phyloP scores from a whole-genome alignment of 768 basidiomycete genomes.

The Podaxis carcinomalis region DNA sequence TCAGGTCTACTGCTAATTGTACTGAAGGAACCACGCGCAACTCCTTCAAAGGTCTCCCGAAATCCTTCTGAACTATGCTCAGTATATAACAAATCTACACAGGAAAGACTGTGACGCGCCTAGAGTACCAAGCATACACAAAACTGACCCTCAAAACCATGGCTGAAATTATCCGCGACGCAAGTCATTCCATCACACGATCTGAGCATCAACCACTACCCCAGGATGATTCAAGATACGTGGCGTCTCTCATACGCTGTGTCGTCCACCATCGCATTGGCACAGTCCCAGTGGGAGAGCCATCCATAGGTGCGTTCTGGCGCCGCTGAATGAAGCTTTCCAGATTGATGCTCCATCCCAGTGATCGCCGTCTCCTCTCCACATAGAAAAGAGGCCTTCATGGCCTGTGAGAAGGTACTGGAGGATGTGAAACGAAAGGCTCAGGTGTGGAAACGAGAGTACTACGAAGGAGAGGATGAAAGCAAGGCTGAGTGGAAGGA shows the following conservation, averaged over 20 bases:
- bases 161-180: conserved; percentile 49
- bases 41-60: conserved; percentile 65
- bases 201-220: conserved; percentile 35
- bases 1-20: not conserved
- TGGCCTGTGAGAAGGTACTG: conserved; percentile 76
- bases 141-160: conserved; percentile 78
- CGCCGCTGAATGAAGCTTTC: not conserved
- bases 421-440: conserved; percentile 80
- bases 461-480: conserved; percentile 67
- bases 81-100: not conserved
- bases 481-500: conserved; percentile 68
- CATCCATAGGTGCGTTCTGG: conserved; percentile 55
- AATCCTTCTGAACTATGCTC: not conserved
- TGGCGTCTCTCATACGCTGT: conserved; percentile 47
- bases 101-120: conserved; percentile 67
- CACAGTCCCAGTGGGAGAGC: conserved; percentile 68
- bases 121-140: conserved; percentile 85
- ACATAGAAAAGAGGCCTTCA: conserved; percentile 79
- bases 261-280: conserved; percentile 77
- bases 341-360: conserved; percentile 14
- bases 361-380: conserved; percentile 83
- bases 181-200: conserved; percentile 34
- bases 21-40: conserved; percentile 67
- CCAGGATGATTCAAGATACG: conserved; percentile 18
- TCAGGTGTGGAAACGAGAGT: conserved; percentile 92